Percentiles rank a stretch among this genome's conserved stretches.
Conservation (phyloP, 495 filamentous ascomycete genomes). For the Neurospora tetraspora region DNA sequence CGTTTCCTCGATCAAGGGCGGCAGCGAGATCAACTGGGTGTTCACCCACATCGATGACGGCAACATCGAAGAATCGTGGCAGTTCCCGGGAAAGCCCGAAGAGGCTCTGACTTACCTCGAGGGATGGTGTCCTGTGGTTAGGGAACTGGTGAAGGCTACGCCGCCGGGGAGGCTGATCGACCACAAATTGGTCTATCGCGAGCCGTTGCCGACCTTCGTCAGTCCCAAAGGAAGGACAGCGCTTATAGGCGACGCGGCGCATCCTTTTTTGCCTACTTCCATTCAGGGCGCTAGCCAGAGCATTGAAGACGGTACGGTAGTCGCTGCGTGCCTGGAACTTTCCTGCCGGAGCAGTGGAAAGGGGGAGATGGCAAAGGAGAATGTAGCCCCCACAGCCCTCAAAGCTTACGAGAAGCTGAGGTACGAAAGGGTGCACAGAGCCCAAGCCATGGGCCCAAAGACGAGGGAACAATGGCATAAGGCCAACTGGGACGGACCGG, state of each 20-base stretch:
- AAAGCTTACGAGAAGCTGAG: constrained; percentile 39
- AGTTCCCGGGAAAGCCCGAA: constrained; percentile 47
- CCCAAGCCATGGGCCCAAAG: constrained; percentile 49
- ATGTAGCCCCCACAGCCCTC: constrained; percentile 30
- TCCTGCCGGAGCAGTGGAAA: constrained; percentile 16
- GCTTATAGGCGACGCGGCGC: constrained; percentile 60
- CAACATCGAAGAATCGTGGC: constrained; percentile 52
- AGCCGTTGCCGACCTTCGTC: constrained; percentile 57
- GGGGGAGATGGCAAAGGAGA: background rate
- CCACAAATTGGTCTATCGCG: constrained; percentile 63
- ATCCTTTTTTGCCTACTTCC: constrained; percentile 63
- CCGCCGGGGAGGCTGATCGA: constrained; percentile 50
- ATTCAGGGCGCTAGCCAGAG: constrained; percentile 63
- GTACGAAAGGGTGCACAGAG: constrained; percentile 43
- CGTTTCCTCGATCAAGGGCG: constrained; percentile 50
- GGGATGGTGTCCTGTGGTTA: constrained; percentile 56
- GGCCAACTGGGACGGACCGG: constrained; percentile 37
- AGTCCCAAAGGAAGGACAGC: constrained; percentile 47
- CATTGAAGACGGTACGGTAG: constrained; percentile 60
- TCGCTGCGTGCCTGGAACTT: constrained; percentile 51
- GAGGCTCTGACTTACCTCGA: constrained; percentile 50
- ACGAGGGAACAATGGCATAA: constrained; percentile 54
- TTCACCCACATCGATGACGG: constrained; percentile 47
- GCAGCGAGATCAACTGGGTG: constrained; percentile 60
- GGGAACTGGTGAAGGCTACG: constrained; percentile 49